Conservation (phyloP, 208 protist genomes). For the Crithidia sp. region DNA sequence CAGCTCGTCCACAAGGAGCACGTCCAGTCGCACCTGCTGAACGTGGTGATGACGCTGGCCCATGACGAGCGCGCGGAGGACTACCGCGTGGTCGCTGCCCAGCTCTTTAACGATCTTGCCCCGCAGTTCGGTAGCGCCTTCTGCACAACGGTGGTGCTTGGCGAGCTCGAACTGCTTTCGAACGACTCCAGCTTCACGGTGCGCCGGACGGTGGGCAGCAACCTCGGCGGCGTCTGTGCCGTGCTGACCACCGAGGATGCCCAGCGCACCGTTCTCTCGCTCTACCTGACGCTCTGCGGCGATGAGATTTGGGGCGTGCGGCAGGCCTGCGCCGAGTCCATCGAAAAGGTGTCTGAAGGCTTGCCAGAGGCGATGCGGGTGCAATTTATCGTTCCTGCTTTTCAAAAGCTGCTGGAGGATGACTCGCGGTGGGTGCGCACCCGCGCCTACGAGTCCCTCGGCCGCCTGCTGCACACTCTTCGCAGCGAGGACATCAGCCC, state of each 20-base stretch:
- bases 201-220: slow-evolving; percentile 84
- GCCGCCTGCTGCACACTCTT: slow-evolving; percentile 93
- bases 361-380: slow-evolving; percentile 66
- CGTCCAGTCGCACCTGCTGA: slow-evolving; percentile 87
- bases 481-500: slow-evolving; percentile 81
- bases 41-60: slow-evolving; percentile 90
- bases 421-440: slow-evolving; percentile 94
- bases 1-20: slow-evolving; percentile 83
- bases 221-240: slow-evolving; percentile 79
- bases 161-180: slow-evolving; percentile 83
- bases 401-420: slow-evolving; percentile 81
- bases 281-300: slow-evolving; percentile 90
- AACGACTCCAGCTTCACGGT: slow-evolving; percentile 92
- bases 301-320: slow-evolving; percentile 97
- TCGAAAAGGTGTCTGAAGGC: slow-evolving; percentile 72
- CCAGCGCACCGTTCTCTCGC: slow-evolving; percentile 69
- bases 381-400: slow-evolving; percentile 70
- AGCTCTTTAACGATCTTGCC: slow-evolving; percentile 90
- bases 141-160: slow-evolving; percentile 75
- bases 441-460: slow-evolving; percentile 90
- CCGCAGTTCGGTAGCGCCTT: slow-evolving; percentile 71
- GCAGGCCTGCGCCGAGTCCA: slow-evolving; percentile 92
- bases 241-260: slow-evolving; percentile 60
- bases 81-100: slow-evolving; percentile 93
- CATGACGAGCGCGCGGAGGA: slow-evolving; percentile 95